phyloP scores from a whole-genome alignment of 2,329 filamentous ascomycete genomes.

The Calonectria pteridis region DNA sequence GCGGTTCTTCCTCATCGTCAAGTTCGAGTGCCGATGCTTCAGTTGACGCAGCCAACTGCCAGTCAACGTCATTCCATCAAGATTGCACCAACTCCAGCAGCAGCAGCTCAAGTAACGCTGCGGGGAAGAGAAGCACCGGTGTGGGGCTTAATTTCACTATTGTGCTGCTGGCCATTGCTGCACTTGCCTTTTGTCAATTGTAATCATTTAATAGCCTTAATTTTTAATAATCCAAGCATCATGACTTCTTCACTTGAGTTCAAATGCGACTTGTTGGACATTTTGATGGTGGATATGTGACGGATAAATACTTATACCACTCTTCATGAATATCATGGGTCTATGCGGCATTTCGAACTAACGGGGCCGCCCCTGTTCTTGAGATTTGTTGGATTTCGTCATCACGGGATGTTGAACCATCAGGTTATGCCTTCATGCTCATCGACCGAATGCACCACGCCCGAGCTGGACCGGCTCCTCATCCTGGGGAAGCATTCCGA shows the following conservation, averaged over 20 bases:
- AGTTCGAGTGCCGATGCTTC: slow-evolving; percentile 33
- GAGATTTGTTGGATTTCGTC: neutral
- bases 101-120: slow-evolving; percentile 46
- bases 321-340: neutral
- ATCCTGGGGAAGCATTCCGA: neutral
- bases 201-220: neutral
- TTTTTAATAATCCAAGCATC: neutral
- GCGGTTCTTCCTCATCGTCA: slow-evolving; percentile 27
- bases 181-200: neutral
- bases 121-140: slow-evolving; percentile 39
- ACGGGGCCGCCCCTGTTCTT: neutral
- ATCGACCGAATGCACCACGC: neutral
- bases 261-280: too few species aligned
- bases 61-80: slow-evolving; percentile 55
- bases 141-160: neutral
- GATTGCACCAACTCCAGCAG: slow-evolving; percentile 48
- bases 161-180: neutral
- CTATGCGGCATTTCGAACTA: neutral
- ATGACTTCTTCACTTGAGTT: neutral
- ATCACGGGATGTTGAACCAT: neutral
- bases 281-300: neutral
- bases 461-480: neutral
- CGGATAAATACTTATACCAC: neutral
- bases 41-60: slow-evolving; percentile 49
- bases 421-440: neutral